A percentile compares a stretch with the other conserved stretches of the same genome.
Evolutionary conservation across 2,329 filamentous ascomycete species (phyloP).

Genomic region (Cladosporium velox): DNA sequence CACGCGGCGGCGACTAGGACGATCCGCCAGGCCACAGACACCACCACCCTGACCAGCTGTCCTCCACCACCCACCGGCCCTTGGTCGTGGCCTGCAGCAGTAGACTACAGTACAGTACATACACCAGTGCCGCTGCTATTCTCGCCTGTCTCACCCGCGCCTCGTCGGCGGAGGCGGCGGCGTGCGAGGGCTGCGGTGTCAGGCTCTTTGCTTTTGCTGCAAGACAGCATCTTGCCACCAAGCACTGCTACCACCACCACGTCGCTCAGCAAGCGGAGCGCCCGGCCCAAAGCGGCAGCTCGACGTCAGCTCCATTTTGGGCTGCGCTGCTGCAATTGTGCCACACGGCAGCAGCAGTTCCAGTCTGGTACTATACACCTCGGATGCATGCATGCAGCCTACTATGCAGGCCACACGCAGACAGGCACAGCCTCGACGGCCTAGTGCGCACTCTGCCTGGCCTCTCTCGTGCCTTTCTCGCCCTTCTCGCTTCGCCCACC

Average conservation of each 20-base stretch:
- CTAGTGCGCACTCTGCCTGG: neutral
- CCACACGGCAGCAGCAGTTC: conserved; percentile 6
- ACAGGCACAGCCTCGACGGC: conserved; percentile 10
- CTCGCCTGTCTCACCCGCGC: conserved; percentile 5
- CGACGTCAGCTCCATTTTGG: conserved; percentile 12
- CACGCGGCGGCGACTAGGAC: conserved; percentile 7
- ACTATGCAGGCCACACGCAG: conserved; percentile 2
- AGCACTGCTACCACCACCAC: neutral
- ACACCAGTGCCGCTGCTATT: neutral
- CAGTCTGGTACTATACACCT: conserved; percentile 16
- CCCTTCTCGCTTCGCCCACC: neutral
- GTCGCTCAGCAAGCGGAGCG: neutral
- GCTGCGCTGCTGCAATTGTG: conserved; percentile 7
- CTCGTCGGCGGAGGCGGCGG: neutral
- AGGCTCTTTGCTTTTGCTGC: neutral
- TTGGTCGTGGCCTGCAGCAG: neutral
- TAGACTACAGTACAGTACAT: too few species aligned
- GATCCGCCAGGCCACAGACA: neutral
- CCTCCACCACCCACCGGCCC: neutral
- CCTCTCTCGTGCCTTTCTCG: neutral
- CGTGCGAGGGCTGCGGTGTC: neutral
- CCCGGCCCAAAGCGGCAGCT: neutral
- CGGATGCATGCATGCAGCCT: conserved; percentile 13
- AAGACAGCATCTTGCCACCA: conserved; percentile 14
- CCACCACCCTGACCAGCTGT: neutral